These are phyloP conservation scores for Solanum chmielewskii DNA, from an alignment of 257 asterid genomes.

Conservation along the genomic window DNA sequence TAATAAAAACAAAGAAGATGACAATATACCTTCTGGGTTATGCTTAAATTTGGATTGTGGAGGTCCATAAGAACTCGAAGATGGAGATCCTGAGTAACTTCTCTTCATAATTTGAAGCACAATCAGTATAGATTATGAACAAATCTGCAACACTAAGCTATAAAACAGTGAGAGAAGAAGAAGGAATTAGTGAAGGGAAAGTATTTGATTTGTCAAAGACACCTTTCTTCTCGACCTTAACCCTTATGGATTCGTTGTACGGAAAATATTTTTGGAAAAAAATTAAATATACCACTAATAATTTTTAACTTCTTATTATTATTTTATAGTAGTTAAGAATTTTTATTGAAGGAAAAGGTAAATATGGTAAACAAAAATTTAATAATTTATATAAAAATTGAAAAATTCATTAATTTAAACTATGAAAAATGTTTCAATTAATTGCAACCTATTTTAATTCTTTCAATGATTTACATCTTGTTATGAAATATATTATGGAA, in stretches of 20 bases:
- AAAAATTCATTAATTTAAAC: no score
- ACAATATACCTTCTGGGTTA: conserved; percentile 51
- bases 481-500: no score
- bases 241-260: not conserved
- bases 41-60: conserved; percentile 68
- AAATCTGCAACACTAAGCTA: not conserved
- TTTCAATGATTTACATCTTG: no score
- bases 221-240: not conserved
- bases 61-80: conserved; percentile 61
- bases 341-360: no score
- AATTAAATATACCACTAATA: no score
- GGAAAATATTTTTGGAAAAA: not conserved
- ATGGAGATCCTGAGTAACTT: conserved; percentile 61
- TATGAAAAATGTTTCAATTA: not conserved
- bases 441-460: not conserved
- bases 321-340: no score
- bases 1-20: not conserved
- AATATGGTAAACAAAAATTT: no score
- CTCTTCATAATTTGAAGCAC: conserved; percentile 48
- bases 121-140: not conserved
- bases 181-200: not conserved
- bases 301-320: no score
- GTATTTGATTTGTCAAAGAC: not conserved
- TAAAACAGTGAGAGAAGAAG: not conserved
- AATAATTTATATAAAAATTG: no score